Conservation (phyloP, 2,329 filamentous ascomycete species). For the Biscogniauxia mediterranea region DNA sequence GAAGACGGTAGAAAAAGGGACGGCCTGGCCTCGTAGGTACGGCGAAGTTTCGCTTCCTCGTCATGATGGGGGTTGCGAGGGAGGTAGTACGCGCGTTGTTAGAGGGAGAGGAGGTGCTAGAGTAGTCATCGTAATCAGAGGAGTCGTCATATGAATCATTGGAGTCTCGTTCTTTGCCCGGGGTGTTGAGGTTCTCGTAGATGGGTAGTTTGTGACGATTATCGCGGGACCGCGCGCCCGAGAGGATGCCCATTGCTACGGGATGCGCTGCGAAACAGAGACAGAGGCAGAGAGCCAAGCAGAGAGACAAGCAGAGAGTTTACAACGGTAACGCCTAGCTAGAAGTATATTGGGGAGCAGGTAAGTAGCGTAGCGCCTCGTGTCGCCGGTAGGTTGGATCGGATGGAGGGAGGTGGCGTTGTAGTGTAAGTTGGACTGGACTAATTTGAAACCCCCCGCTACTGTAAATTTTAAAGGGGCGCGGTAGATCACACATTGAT, state of each 20-base stretch:
- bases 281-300: conserved; percentile 1
- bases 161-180: conserved; percentile 51
- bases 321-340: neutral
- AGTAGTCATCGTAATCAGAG: conserved; percentile 36
- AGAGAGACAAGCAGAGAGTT: neutral
- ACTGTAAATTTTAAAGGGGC: neutral
- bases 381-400: no score
- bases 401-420: no score
- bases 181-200: conserved; percentile 45
- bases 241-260: conserved; percentile 48
- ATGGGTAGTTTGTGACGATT: conserved; percentile 46
- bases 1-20: conserved; percentile 58
- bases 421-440: neutral
- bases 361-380: no score
- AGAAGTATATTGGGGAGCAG: no score
- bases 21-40: conserved; percentile 33
- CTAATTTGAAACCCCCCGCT: neutral
- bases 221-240: conserved; percentile 47
- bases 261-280: conserved; percentile 11
- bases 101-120: conserved; percentile 44
- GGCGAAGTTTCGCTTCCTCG: conserved; percentile 36
- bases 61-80: conserved; percentile 44
- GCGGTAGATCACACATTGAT: neutral
- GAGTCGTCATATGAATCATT: conserved; percentile 48
- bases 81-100: conserved; percentile 54